Evolutionary conservation across 306 rosid species (phyloP).

Genomic region (Dicorynia guianensis): DNA sequence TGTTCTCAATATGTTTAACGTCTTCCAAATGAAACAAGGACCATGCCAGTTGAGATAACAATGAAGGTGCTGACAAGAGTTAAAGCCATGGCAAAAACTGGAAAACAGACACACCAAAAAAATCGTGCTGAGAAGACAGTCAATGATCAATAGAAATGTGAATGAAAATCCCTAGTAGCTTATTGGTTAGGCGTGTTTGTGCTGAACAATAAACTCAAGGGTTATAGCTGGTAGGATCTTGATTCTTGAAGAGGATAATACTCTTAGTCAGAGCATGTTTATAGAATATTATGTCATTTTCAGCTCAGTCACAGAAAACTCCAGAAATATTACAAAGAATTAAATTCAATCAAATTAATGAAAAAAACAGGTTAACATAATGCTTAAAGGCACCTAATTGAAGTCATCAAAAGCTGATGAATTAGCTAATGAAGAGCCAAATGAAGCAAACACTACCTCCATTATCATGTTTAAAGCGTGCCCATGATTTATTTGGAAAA

Average conservation of each 20-base stretch:
- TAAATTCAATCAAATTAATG: constrained; percentile 17
- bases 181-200: constrained; percentile 2
- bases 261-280: neutral
- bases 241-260: neutral
- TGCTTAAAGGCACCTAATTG: neutral
- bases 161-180: neutral
- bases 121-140: neutral
- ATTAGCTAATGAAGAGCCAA: constrained; percentile 15
- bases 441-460: constrained; percentile 65
- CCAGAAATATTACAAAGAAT: neutral
- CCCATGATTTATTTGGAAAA: constrained; percentile 93
- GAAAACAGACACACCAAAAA: neutral
- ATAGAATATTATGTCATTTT: neutral
- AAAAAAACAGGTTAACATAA: constrained; percentile 24
- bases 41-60: neutral
- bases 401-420: constrained; percentile 10
- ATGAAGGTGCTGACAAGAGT: neutral
- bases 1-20: neutral
- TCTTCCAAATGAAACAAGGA: constrained; percentile 4
- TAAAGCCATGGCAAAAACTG: constrained; percentile 1
- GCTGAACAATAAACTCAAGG: neutral
- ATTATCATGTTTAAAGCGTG: constrained; percentile 74
- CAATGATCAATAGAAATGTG: constrained; percentile 27
- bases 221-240: neutral
- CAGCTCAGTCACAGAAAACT: constrained; percentile 5